Percentiles rank a stretch among this genome's conserved stretches.
Evolutionary conservation across 345 rosid species (phyloP).

Genomic region (Corchorus olitorius): DNA sequence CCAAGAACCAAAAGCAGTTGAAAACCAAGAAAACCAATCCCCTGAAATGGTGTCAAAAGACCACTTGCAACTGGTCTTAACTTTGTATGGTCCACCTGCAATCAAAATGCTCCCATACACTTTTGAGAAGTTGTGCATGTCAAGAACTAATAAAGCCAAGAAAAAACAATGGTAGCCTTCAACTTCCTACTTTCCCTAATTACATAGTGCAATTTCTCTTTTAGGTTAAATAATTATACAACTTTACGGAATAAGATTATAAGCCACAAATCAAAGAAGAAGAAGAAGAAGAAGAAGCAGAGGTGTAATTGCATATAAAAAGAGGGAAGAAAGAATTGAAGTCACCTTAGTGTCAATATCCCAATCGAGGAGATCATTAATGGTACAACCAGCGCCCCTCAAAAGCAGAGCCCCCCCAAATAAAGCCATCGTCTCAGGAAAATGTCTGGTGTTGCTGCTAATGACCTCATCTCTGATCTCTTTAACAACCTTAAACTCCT

Average conservation of each 20-base stretch:
- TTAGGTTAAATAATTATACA: constrained; percentile 59
- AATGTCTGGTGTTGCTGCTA: too few relatives aligned
- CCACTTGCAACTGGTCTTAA: constrained; percentile 94
- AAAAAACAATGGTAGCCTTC: not conserved
- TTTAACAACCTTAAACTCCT: too few relatives aligned
- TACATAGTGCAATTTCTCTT: not conserved
- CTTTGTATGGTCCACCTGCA: constrained; percentile 86
- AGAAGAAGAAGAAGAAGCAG: not conserved
- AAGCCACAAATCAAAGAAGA: not conserved
- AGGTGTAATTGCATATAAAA: not conserved
- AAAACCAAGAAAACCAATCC: constrained; percentile 76
- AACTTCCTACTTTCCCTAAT: not conserved
- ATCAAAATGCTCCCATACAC: constrained; percentile 8
- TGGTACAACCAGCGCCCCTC: constrained; percentile 90
- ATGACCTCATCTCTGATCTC: too few relatives aligned
- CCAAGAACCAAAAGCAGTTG: constrained; percentile 90
- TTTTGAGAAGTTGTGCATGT: not conserved
- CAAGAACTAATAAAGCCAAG: not conserved
- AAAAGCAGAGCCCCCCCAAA: constrained; percentile 94
- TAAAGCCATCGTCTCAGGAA: too few relatives aligned
- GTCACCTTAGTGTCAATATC: constrained; percentile 82
- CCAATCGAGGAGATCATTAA: constrained; percentile 89
- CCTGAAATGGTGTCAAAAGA: constrained; percentile 77
- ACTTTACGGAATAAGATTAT: not conserved
- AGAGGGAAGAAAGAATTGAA: constrained; percentile 14